phyloP scores from a whole-genome alignment of 1,284 basidiomycete genomes.

The Schizophyllum commune region DNA sequence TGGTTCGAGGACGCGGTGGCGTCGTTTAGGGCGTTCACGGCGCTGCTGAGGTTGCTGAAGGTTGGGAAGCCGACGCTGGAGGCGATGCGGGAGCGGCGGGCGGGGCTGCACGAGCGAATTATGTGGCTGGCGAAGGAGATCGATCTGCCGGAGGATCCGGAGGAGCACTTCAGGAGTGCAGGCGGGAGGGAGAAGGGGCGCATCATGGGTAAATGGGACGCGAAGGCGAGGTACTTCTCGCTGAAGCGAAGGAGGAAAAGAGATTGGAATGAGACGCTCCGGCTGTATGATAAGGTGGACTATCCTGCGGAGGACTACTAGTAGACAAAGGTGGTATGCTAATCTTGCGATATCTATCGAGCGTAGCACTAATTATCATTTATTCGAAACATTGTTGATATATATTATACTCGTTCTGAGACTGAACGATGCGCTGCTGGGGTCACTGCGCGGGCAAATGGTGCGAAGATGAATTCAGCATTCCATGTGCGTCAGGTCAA shows the following conservation, averaged over 20 bases:
- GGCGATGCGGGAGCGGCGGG: constrained; percentile 43
- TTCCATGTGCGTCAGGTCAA: neutral
- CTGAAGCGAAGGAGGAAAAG: constrained; percentile 69
- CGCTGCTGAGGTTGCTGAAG: constrained; percentile 54
- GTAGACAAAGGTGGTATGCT: neutral
- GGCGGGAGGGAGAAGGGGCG: constrained; percentile 64
- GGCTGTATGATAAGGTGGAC: constrained; percentile 73
- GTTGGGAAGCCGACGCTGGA: constrained; percentile 53
- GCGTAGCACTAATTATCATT: too few relatives aligned
- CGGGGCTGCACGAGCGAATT: constrained; percentile 51
- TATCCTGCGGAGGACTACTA: constrained; percentile 47
- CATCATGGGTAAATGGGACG: constrained; percentile 57
- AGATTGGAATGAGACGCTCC: constrained; percentile 81
- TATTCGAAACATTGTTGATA: too few relatives aligned
- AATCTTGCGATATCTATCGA: too few relatives aligned
- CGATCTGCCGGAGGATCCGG: constrained; percentile 61
- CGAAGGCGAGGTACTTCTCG: constrained; percentile 68
- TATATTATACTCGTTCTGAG: too few relatives aligned
- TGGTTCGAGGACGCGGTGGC: constrained; percentile 82
- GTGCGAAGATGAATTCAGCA: neutral
- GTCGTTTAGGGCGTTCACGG: constrained; percentile 61
- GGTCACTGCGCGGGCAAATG: too few relatives aligned
- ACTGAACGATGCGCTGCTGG: too few relatives aligned
- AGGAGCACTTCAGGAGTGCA: constrained; percentile 44
- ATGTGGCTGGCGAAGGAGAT: constrained; percentile 58